These are phyloP conservation scores for California macrophylla DNA, from an alignment of 441 rosid species.

Conservation along the genomic window DNA sequence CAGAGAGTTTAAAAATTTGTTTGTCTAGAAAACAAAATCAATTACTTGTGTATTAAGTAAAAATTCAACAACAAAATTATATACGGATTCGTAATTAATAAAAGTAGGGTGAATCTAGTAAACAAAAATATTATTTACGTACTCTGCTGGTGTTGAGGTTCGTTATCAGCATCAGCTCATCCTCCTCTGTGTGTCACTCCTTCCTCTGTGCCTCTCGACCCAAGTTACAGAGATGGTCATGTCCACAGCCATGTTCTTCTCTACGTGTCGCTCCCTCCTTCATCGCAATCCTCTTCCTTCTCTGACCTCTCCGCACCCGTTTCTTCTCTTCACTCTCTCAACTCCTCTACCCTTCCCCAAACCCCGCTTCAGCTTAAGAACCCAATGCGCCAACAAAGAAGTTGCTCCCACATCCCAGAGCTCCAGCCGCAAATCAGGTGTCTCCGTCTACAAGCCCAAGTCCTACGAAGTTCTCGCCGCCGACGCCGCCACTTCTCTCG, in stretches of 20 bases:
- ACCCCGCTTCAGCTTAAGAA: neutral
- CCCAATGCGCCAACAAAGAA: slow-evolving; percentile 2
- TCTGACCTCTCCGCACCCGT: neutral
- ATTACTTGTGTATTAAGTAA: too few species aligned
- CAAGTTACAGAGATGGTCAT: slow-evolving; percentile 1
- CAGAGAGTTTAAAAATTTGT: too few species aligned
- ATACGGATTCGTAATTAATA: too few species aligned
- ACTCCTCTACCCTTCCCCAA: neutral
- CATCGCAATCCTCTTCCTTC: neutral
- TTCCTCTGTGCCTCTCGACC: neutral
- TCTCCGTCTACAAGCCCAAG: slow-evolving; percentile 74
- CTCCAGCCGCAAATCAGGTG: slow-evolving; percentile 45
- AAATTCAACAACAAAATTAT: too few species aligned
- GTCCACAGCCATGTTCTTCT: slow-evolving; percentile 1
- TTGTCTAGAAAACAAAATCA: too few species aligned
- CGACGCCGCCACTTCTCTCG: slow-evolving; percentile 72
- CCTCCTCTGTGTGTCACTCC: neutral
- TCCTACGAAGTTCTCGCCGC: slow-evolving; percentile 69
- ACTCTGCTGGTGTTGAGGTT: neutral
- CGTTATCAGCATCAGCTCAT: neutral
- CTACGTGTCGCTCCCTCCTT: neutral
- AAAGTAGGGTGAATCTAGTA: too few species aligned
- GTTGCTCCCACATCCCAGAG: slow-evolving; percentile 20
- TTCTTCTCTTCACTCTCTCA: neutral
- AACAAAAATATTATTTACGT: too few species aligned